Evolutionary conservation across 148 eudicot genomes (phyloP), one percentile per base, ranked within the genome.

Genomic region (Camellia sinensis): DNA sequence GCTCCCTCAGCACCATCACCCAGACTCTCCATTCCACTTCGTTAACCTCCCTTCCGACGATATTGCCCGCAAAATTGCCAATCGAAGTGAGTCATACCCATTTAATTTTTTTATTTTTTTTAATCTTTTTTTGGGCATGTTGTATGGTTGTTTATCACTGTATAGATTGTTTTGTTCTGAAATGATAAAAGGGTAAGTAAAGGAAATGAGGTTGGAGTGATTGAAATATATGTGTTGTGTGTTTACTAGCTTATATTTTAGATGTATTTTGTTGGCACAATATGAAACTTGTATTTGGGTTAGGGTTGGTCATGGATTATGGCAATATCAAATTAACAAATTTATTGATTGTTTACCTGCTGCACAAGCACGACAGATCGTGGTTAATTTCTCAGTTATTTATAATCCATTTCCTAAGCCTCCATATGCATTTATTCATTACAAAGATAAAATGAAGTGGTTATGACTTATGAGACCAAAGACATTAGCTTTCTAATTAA

Each of bases 1-100:
- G 81, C 79, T 97, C 4, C 99, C 99, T n/a, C 82, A 87, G 12
- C 72, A 90, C 50, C 91, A 91, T 76, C 98, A 92, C 81, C 91
- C 87, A 7, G 99, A 97, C 76, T 93, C 92, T 13, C 98, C 99
- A 21, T 96, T 91, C 78, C 97, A 96, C 78, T 85, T 92, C 65
- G 97, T 93, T 54, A 83, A 93, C 80, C 83, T 97, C 14, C 98
- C 99, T n/a, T 92, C 93, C 10, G 98, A 92, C 52, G 94, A 88
- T 18, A 71, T 90, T 60, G 99, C 98, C 54, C 92, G 93, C 41
- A 91, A 79, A 37, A 78, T 97, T 15, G 95, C 99, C 81, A 82
- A 80, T 67, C 91, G 99, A 82, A 95, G 99, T 95, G 73, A 82
- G 87, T 81, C 40, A 53, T 18, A 6, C 9, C 64, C 1, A 4